These are phyloP conservation scores for Magnusiomyces tetraspermus DNA, from an alignment of 1,139 yeast species.

Conservation along the genomic window DNA sequence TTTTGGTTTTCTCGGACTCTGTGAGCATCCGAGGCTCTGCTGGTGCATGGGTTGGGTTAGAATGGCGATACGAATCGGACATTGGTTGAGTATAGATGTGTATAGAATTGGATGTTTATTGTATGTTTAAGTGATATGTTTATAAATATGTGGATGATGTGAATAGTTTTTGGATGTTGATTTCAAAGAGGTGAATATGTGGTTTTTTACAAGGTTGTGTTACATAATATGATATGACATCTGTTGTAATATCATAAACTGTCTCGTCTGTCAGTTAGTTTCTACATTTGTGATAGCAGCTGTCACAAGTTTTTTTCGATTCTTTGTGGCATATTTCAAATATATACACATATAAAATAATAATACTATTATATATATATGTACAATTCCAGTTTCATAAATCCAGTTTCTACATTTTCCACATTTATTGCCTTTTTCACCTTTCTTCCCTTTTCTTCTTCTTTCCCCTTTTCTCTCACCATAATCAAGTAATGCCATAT, in stretches of 20 bases:
- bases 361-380: no score
- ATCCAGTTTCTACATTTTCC: no score
- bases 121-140: no score
- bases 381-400: no score
- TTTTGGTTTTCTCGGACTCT: conserved; percentile 74
- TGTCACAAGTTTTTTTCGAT: no score
- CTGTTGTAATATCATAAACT: not conserved
- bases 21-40: conserved; percentile 51
- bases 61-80: not conserved
- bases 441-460: not conserved
- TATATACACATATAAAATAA: no score
- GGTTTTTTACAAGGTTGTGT: not conserved
- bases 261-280: no score
- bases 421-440: not conserved
- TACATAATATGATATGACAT: not conserved
- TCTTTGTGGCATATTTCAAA: no score
- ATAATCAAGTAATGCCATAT: not conserved
- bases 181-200: not conserved
- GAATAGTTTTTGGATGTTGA: no score
- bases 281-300: no score
- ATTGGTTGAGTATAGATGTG: not conserved
- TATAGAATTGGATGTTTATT: no score
- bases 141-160: no score
- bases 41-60: not conserved
- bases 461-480: not conserved